Conservation (phyloP, 768 basidiomycete genomes). For the Mycena galopus region DNA sequence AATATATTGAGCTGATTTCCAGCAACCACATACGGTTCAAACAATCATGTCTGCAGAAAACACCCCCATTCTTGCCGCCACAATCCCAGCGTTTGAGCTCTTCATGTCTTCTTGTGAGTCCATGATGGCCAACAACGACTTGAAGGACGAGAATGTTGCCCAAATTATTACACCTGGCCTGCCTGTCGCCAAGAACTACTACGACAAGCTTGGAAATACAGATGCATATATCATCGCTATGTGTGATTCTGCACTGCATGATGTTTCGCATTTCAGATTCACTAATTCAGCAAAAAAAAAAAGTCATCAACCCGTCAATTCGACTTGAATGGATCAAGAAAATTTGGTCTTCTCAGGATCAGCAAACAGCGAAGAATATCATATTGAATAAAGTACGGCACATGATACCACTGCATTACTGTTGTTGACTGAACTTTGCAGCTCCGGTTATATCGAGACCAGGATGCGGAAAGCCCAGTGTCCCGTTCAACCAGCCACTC, state of each 20-base stretch:
- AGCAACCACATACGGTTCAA: neutral
- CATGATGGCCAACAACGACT: neutral
- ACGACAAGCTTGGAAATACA: neutral
- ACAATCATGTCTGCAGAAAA: neutral
- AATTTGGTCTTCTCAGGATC: neutral
- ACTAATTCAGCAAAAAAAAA: too few relatives aligned
- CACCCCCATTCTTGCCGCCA: too few relatives aligned
- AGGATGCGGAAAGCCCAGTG: too few relatives aligned
- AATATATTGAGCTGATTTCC: too few relatives aligned
- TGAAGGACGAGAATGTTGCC: neutral
- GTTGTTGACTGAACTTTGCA: too few relatives aligned
- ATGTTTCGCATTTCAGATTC: too few relatives aligned
- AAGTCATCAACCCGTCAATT: neutral
- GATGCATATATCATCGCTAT: slow-evolving; percentile 1
- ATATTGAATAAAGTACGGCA: neutral
- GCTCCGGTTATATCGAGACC: too few relatives aligned
- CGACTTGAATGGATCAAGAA: too few relatives aligned
- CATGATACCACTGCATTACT: too few relatives aligned
- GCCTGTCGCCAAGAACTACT: neutral
- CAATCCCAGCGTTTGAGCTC: too few relatives aligned
- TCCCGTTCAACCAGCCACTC: neutral
- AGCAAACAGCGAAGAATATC: neutral
- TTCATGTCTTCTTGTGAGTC: neutral
- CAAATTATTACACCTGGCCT: neutral
- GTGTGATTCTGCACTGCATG: too few relatives aligned